Percentiles rank a stretch among this genome's conserved stretches.
Evolutionary conservation across 2,329 filamentous ascomycete species (phyloP).

Genomic region (Apiospora kogelbergensis): DNA sequence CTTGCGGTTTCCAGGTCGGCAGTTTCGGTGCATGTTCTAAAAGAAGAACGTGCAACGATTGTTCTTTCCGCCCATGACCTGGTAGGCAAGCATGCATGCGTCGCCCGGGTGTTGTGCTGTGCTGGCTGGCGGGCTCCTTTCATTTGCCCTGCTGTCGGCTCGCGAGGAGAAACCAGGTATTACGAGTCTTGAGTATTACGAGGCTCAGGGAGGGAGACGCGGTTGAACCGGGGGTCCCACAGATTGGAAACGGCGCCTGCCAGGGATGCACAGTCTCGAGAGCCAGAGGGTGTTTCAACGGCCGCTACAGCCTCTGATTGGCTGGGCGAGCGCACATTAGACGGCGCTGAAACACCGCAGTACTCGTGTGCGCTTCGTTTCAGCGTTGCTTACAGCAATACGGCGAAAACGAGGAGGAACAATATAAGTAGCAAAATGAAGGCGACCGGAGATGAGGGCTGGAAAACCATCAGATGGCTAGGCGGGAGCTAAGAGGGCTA

Average conservation of each 20-base stretch:
- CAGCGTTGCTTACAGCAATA: neutral
- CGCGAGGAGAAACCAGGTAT: neutral
- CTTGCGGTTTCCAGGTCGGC: neutral
- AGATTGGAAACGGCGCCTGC: neutral
- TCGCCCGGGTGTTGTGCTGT: too few species aligned
- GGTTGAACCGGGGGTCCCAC: neutral
- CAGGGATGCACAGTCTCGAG: neutral
- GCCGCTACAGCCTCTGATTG: neutral
- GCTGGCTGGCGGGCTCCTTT: neutral
- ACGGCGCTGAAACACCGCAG: constrained; percentile 1
- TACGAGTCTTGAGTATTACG: neutral
- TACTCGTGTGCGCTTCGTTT: constrained; percentile 2
- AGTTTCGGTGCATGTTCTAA: constrained; percentile 1
- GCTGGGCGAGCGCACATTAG: neutral
- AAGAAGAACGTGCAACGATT: neutral
- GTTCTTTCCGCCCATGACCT: neutral
- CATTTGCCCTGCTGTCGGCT: neutral
- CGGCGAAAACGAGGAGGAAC: neutral
- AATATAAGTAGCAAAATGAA: neutral
- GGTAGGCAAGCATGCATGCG: neutral
- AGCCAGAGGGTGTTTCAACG: neutral
- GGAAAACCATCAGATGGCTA: neutral
- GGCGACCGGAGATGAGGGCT: neutral
- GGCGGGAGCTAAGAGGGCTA: too few species aligned
- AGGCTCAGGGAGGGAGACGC: neutral